A percentile compares a stretch with the other conserved stretches of the same genome.
Evolutionary conservation across 495 filamentous ascomycete genomes (phyloP).

Genomic region (Penicillium salamii): DNA sequence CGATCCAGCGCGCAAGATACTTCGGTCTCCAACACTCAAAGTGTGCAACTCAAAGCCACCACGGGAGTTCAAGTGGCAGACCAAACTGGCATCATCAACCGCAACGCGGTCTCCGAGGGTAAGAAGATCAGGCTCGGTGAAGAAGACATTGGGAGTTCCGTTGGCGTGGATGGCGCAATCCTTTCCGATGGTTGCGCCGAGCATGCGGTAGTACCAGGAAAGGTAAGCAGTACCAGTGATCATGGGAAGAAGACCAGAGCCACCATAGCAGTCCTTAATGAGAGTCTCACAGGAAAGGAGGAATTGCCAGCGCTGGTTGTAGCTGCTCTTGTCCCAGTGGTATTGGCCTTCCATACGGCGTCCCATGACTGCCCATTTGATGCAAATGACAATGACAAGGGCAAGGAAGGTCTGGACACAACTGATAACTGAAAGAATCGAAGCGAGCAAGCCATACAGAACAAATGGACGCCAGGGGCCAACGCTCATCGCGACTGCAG

Average conservation of each 20-base stretch:
- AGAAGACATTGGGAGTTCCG: conserved; percentile 38
- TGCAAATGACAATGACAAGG: conserved; percentile 28
- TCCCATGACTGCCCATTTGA: conserved; percentile 43
- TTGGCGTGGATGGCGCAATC: conserved; percentile 47
- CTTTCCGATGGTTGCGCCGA: conserved; percentile 42
- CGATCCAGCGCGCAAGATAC: conserved; percentile 40
- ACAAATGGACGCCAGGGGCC: conserved; percentile 26
- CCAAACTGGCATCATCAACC: conserved; percentile 46
- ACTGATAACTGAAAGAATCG: conserved; percentile 24
- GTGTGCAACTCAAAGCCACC: conserved; percentile 46
- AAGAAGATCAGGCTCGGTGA: conserved; percentile 50
- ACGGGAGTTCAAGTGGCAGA: conserved; percentile 43
- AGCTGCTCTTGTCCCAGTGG: conserved; percentile 45
- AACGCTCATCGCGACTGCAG: conserved; percentile 6
- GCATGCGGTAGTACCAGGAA: conserved; percentile 37
- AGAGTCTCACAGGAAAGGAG: conserved; percentile 41
- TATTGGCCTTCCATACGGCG: conserved; percentile 38
- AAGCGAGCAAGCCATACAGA: conserved; percentile 28
- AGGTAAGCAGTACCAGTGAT: conserved; percentile 40
- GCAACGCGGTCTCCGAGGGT: conserved; percentile 42
- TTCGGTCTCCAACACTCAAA: conserved; percentile 38
- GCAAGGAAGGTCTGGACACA: conserved; percentile 30
- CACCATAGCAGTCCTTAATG: conserved; percentile 39
- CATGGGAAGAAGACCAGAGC: conserved; percentile 39
- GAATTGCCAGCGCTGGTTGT: conserved; percentile 47